Evolutionary conservation across 345 rosid species (phyloP).

Genomic region (Brassica carinata): DNA sequence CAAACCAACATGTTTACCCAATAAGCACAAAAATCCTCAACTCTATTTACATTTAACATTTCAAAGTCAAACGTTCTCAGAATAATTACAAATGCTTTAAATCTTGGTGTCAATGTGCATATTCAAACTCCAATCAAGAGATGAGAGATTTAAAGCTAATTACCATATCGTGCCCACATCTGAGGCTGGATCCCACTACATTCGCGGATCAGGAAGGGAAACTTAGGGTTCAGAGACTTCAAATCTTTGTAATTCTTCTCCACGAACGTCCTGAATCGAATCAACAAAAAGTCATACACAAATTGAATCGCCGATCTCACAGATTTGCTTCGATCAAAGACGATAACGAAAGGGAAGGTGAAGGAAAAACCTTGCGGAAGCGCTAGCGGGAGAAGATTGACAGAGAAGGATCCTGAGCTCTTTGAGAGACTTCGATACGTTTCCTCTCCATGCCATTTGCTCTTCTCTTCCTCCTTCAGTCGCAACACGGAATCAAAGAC

Average conservation of each 20-base stretch:
- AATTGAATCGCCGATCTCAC: constrained; percentile 10
- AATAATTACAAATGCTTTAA: background rate
- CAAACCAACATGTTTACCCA: background rate
- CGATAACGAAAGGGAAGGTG: background rate
- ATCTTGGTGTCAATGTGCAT: background rate
- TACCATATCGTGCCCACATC: constrained; percentile 97
- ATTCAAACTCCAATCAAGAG: background rate
- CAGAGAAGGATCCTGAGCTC: constrained; percentile 77
- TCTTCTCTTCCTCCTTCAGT: background rate
- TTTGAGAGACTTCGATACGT: constrained; percentile 47
- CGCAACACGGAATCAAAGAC: background rate
- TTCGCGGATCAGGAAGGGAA: constrained; percentile 88
- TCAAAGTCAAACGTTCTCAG: background rate
- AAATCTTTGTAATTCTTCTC: constrained; percentile 87
- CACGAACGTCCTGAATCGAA: constrained; percentile 57
- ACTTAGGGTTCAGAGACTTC: constrained; percentile 85
- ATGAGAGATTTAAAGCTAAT: background rate
- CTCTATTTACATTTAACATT: background rate
- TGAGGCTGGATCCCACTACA: constrained; percentile 80
- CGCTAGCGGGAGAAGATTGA: constrained; percentile 73
- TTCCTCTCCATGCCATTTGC: constrained; percentile 56
- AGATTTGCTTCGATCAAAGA: background rate
- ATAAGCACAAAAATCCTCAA: background rate
- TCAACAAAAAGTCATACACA: background rate
- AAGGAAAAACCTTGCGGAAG: constrained; percentile 56